Conservation (phyloP, 768 basidiomycete genomes). For the Sarcomyxa edulis region DNA sequence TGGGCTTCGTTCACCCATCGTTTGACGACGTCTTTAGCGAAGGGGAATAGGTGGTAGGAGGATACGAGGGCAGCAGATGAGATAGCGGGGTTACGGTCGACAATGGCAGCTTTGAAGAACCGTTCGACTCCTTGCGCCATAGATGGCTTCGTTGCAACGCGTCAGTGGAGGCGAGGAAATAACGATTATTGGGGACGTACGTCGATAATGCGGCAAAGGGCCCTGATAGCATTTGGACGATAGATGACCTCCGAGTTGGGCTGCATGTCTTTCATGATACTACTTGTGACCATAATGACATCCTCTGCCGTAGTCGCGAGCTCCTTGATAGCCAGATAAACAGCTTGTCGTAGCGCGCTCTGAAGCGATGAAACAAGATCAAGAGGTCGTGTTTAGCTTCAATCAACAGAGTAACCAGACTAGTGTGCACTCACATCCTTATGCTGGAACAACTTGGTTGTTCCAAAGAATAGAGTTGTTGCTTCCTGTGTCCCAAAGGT, state of each 20-base stretch:
- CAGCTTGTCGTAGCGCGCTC: constrained; percentile 95
- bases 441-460: constrained; percentile 97
- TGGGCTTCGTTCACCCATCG: constrained; percentile 99
- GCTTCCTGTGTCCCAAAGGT: constrained; percentile 94
- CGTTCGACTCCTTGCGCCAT: constrained; percentile 98
- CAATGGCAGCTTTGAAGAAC: constrained; percentile 99
- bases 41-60: constrained; percentile 92
- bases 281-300: constrained; percentile 99
- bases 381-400: constrained; percentile 4
- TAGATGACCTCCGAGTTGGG: constrained; percentile 98
- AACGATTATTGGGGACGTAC: constrained; percentile 46
- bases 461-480: constrained; percentile 96
- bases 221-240: constrained; percentile 94
- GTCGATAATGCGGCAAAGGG: constrained; percentile 94
- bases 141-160: constrained; percentile 60
- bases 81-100: constrained; percentile 93
- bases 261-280: constrained; percentile 99
- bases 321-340: constrained; percentile 98
- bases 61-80: constrained; percentile 96
- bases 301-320: constrained; percentile 93
- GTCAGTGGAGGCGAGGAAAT: constrained; percentile 4
- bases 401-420: constrained; percentile 3
- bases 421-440: constrained; percentile 77
- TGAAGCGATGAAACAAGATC: too few relatives aligned
- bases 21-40: constrained; percentile 92